A percentile compares a stretch with the other conserved stretches of the same genome.
Conservation (phyloP, 169 alveolate species). For the Cytauxzoon felis region DNA sequence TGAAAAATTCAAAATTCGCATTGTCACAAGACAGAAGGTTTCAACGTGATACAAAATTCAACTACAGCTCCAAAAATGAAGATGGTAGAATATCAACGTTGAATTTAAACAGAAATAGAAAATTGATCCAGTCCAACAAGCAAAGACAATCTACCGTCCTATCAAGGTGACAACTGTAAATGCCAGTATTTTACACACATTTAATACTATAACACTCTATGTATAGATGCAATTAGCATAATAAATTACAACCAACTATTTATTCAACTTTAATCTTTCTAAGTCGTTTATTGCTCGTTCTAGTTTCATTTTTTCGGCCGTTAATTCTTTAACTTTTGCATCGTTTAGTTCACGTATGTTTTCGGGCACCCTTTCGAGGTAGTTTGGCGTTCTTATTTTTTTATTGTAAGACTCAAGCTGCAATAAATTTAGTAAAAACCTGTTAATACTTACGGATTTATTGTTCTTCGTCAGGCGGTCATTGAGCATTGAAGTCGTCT, state of each 20-base stretch:
- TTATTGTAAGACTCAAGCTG: constrained; percentile 70
- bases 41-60: constrained; percentile 58
- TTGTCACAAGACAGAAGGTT: constrained; percentile 59
- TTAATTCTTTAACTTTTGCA: constrained; percentile 70
- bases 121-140: constrained; percentile 6
- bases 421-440: neutral
- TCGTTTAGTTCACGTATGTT: constrained; percentile 71
- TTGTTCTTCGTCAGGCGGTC: constrained; percentile 27
- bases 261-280: constrained; percentile 29
- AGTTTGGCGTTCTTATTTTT: constrained; percentile 73
- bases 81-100: constrained; percentile 48
- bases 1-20: constrained; percentile 82
- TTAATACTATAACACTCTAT: neutral
- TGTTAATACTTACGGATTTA: constrained; percentile 18
- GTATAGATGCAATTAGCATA: neutral
- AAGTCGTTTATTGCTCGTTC: constrained; percentile 56
- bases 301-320: constrained; percentile 31
- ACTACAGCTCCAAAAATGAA: constrained; percentile 49
- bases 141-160: neutral
- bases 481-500: constrained; percentile 48
- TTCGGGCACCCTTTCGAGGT: constrained; percentile 80
- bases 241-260: neutral
- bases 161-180: neutral
- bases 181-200: neutral
- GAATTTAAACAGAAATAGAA: constrained; percentile 46